These are phyloP conservation scores for Phlebiopsis flavidoalba DNA, from an alignment of 768 basidiomycete genomes.

Conservation along the genomic window DNA sequence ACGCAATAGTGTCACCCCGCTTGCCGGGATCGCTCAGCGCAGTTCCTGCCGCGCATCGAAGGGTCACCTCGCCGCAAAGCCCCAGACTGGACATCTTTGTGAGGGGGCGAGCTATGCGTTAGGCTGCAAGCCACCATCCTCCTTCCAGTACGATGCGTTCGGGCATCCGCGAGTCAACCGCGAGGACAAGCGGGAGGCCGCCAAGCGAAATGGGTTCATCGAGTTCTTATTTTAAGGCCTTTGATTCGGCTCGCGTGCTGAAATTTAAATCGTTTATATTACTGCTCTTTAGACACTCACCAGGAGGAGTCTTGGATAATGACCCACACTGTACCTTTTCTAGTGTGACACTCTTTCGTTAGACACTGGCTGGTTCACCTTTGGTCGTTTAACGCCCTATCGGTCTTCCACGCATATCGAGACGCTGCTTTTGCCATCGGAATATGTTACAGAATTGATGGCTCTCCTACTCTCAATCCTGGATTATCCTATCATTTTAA, in stretches of 20 bases:
- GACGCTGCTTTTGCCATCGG: conserved; percentile 2
- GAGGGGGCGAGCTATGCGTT: too few species aligned
- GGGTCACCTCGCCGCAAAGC: conserved; percentile 22
- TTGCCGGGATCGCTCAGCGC: conserved; percentile 9
- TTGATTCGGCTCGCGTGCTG: background rate
- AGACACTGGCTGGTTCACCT: conserved; percentile 9
- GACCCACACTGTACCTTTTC: background rate
- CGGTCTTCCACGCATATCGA: background rate
- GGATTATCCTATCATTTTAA: background rate
- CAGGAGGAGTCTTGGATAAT: background rate
- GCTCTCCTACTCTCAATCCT: background rate
- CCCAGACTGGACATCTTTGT: too few species aligned
- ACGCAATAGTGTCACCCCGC: conserved; percentile 18
- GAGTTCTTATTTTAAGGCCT: too few species aligned
- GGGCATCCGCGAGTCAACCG: background rate
- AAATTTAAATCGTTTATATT: background rate
- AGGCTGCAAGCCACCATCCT: too few species aligned
- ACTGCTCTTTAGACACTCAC: background rate
- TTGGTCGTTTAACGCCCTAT: too few species aligned
- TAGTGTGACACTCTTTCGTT: background rate
- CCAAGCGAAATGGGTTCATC: conserved; percentile 51
- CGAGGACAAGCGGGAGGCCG: conserved; percentile 21
- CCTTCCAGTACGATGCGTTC: background rate
- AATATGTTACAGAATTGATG: background rate
- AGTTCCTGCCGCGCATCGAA: background rate